These are phyloP conservation scores for Mercurialis annua DNA, from an alignment of 345 rosid genomes.

Conservation along the genomic window DNA sequence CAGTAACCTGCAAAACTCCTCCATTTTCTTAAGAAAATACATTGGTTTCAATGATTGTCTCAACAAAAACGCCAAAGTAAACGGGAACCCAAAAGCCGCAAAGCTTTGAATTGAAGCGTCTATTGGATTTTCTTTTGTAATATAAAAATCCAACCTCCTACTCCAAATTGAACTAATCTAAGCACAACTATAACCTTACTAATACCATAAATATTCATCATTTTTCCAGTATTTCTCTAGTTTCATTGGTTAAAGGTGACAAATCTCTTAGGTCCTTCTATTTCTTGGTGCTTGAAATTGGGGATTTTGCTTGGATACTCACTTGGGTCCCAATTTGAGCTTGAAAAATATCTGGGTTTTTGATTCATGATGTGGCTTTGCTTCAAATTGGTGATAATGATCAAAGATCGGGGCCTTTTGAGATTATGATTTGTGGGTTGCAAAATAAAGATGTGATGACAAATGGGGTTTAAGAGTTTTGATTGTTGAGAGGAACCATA, in stretches of 20 bases:
- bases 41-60: constrained; percentile 80
- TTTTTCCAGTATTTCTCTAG: constrained; percentile 60
- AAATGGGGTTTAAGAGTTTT: too few species aligned
- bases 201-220: constrained; percentile 64
- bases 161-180: constrained; percentile 59
- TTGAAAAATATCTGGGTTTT: constrained; percentile 45
- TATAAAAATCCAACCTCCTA: constrained; percentile 63
- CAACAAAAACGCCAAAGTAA: constrained; percentile 70
- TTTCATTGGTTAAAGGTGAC: constrained; percentile 74
- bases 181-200: constrained; percentile 60
- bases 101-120: constrained; percentile 61
- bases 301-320: constrained; percentile 48
- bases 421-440: neutral
- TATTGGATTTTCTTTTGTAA: constrained; percentile 42
- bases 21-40: constrained; percentile 86
- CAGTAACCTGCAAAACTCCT: constrained; percentile 81
- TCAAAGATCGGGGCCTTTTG: neutral
- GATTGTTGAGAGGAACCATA: too few species aligned
- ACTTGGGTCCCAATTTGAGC: constrained; percentile 22
- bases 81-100: constrained; percentile 78
- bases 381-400: neutral
- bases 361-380: constrained; percentile 15
- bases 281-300: constrained; percentile 84
- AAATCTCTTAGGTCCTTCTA: constrained; percentile 89
- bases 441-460: neutral